Conservation (phyloP, 2,329 filamentous ascomycete genomes). For the Alternaria postmessia region DNA sequence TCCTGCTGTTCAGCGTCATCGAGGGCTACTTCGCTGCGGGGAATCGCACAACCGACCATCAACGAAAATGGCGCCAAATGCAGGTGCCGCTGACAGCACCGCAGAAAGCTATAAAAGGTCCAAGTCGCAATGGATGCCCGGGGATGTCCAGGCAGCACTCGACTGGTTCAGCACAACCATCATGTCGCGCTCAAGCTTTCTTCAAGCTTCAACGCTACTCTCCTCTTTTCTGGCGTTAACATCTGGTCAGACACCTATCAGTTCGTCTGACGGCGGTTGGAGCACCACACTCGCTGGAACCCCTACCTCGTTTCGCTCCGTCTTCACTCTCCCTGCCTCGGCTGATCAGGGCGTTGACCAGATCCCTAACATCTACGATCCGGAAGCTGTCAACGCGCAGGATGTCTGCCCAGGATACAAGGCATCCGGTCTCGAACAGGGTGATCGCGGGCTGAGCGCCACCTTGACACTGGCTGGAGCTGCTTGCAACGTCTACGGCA, state of each 20-base stretch:
- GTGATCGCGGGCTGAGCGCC: slow-evolving; percentile 60
- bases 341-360: slow-evolving; percentile 45
- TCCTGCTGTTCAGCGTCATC: slow-evolving; percentile 26
- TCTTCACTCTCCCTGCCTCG: slow-evolving; percentile 50
- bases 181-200: slow-evolving; percentile 39
- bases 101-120: slow-evolving; percentile 9
- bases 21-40: slow-evolving; percentile 21
- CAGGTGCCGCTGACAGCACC: background rate
- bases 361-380: slow-evolving; percentile 71
- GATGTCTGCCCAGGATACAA: slow-evolving; percentile 68
- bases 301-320: slow-evolving; percentile 40
- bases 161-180: slow-evolving; percentile 21
- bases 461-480: slow-evolving; percentile 61
- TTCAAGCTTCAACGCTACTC: slow-evolving; percentile 31
- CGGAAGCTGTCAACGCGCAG: slow-evolving; percentile 69
- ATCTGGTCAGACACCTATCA: slow-evolving; percentile 29
- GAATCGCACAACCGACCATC: background rate
- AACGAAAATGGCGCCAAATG: slow-evolving; percentile 6
- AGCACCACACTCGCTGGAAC: slow-evolving; percentile 39
- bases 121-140: slow-evolving; percentile 1
- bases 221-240: slow-evolving; percentile 37
- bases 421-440: slow-evolving; percentile 59
- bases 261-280: slow-evolving; percentile 29
- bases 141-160: slow-evolving; percentile 14
- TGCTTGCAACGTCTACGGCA: slow-evolving; percentile 78